Percentiles rank a stretch among this genome's conserved stretches.
These are phyloP conservation scores for Conringia planisiliqua DNA, from an alignment of 345 rosid species.

Conservation along the genomic window DNA sequence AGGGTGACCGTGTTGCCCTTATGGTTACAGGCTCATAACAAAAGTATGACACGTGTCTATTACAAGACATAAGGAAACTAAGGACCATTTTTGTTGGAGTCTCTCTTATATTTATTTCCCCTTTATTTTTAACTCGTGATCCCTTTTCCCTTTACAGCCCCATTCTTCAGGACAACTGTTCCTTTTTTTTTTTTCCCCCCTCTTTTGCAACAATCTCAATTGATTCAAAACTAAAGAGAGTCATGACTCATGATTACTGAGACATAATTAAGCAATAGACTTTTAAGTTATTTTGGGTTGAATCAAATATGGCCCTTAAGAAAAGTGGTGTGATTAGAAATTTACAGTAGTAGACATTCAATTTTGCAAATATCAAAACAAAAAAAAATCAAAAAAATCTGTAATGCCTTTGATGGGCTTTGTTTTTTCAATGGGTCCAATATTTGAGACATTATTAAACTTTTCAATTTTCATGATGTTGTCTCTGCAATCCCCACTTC, in stretches of 20 bases:
- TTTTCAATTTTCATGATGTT: background rate
- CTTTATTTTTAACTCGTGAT: constrained; percentile 23
- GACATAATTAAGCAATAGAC: background rate
- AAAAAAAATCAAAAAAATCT: background rate
- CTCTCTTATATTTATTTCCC: background rate
- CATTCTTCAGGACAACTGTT: constrained; percentile 23
- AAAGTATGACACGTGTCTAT: constrained; percentile 11
- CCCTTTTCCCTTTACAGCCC: constrained; percentile 27
- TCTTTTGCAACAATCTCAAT: background rate
- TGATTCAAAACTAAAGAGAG: background rate
- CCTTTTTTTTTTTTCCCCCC: background rate
- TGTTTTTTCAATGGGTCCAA: background rate
- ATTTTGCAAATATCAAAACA: background rate
- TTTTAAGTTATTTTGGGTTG: background rate
- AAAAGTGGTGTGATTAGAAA: background rate
- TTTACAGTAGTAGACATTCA: background rate
- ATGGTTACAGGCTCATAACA: background rate
- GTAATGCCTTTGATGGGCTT: background rate
- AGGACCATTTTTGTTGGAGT: background rate
- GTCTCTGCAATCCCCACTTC: background rate
- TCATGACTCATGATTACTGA: background rate
- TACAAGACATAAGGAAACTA: background rate
- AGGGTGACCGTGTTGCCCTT: constrained; percentile 3
- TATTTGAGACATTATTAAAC: background rate
- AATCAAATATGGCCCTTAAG: background rate